These are phyloP conservation scores for Microthlaspi erraticum DNA, from an alignment of 345 rosid species.

Conservation along the genomic window DNA sequence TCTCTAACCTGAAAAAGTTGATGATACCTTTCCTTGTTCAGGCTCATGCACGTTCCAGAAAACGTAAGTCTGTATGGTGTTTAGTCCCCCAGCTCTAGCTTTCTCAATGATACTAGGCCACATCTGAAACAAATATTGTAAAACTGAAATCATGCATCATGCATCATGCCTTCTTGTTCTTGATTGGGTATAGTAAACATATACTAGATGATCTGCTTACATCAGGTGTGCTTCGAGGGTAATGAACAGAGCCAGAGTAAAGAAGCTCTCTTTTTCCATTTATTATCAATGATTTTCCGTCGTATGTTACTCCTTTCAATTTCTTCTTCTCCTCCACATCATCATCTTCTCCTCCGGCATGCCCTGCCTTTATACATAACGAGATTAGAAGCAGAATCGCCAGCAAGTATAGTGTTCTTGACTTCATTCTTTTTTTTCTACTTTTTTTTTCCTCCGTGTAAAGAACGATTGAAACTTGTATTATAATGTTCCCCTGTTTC, in stretches of 20 bases:
- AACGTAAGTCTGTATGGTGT: constrained; percentile 78
- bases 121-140: constrained; percentile 12
- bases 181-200: neutral
- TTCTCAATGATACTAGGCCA: constrained; percentile 59
- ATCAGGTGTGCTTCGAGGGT: constrained; percentile 43
- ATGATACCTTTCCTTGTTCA: constrained; percentile 62
- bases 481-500: constrained; percentile 2
- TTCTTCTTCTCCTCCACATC: neutral
- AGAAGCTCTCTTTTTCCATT: constrained; percentile 38
- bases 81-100: constrained; percentile 73
- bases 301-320: constrained; percentile 31
- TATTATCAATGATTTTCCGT: constrained; percentile 35
- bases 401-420: constrained; percentile 33
- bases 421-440: constrained; percentile 25
- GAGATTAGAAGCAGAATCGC: constrained; percentile 29
- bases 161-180: neutral
- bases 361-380: constrained; percentile 11
- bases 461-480: constrained; percentile 18
- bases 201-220: neutral
- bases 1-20: neutral
- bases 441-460: neutral
- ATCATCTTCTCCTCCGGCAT: constrained; percentile 12
- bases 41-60: constrained; percentile 91
- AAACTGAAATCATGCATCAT: neutral
- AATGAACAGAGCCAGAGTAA: constrained; percentile 43